Evolutionary conservation across 129 eudicot species (phyloP), one percentile per base, ranked within the genome.

Genomic region (Escallonia herrerae): DNA sequence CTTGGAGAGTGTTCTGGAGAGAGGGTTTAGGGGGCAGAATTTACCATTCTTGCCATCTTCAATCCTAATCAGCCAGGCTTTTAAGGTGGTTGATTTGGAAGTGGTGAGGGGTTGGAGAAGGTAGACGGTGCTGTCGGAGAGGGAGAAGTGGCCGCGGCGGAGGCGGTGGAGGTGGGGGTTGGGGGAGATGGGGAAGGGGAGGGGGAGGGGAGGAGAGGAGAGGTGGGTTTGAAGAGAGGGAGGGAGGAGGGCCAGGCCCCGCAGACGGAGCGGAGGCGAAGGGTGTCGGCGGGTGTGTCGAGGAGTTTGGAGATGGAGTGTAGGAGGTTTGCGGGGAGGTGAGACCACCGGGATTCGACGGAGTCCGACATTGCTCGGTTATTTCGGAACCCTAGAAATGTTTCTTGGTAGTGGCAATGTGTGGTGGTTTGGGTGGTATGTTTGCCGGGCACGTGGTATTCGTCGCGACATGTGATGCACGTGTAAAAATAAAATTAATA

Each of bases 191-290:
- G 43, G 71, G 40, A 54, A 58, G 33, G 45, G 52, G 43, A 53
- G 60, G 7, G 56, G 38, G 15, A 53, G 4, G 14, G 69, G 5
- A 53, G 33, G 13, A 37, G 58, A 53, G 58, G 58, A 22, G 33
- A 22, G 44, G 41, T 47, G 5, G 33, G 38, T 22, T 22, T 40
- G 46, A 52, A 60, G 11, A 47, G 59, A 40, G 63, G 72, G 63
- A 67, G 1, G 7, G 63, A 55, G 8, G 63, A 40, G 2, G 64
- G 62, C 72, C 72, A 67, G 41, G 72, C 56, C 3, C 42, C n/a
- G 63, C 72, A 67, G 43, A 67, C 55, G 7, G 72, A 42, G 52
- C 72, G 72, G 63, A 67, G 63, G 43, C 63, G 62, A 43, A 67
- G 55, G 37, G 12, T 42, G 40, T 56, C 60, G 55, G 56, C 3